A percentile compares a stretch with the other conserved stretches of the same genome.
These are phyloP conservation scores for Pisolithus sp. DNA, from an alignment of 768 basidiomycete species.

Conservation along the genomic window DNA sequence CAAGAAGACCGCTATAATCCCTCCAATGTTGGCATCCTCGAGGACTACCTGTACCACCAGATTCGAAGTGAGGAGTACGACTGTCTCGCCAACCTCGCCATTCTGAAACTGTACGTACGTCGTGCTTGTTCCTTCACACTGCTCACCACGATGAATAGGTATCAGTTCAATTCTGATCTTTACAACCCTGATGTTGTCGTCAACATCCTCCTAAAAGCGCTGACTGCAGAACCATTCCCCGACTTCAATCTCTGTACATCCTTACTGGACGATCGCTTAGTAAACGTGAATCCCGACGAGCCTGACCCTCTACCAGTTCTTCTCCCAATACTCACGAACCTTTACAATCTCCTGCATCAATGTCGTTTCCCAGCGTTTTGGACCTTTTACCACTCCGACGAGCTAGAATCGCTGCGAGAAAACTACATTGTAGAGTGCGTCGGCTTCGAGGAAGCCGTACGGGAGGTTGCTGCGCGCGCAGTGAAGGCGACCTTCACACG, in stretches of 20 bases:
- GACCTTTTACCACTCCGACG: slow-evolving; percentile 63
- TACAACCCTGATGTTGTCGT: slow-evolving; percentile 91
- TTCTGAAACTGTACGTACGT: slow-evolving; percentile 73
- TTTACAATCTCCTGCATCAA: slow-evolving; percentile 68
- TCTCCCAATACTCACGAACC: slow-evolving; percentile 59
- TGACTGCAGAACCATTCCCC: slow-evolving; percentile 77
- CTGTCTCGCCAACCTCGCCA: slow-evolving; percentile 90
- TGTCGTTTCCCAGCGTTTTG: slow-evolving; percentile 90
- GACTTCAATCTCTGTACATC: slow-evolving; percentile 95
- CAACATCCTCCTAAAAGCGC: slow-evolving; percentile 90
- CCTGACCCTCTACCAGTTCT: slow-evolving; percentile 73
- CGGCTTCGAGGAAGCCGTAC: slow-evolving; percentile 79
- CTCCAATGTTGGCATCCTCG: slow-evolving; percentile 84
- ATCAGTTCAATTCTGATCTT: slow-evolving; percentile 93
- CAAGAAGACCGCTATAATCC: slow-evolving; percentile 91
- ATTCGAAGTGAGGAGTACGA: slow-evolving; percentile 90
- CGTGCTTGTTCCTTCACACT: neutral
- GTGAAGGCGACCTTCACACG: slow-evolving; percentile 74
- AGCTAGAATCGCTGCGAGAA: slow-evolving; percentile 66
- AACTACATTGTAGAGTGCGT: slow-evolving; percentile 81
- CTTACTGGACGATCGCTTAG: slow-evolving; percentile 72
- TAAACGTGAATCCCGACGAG: slow-evolving; percentile 56
- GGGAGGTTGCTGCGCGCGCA: slow-evolving; percentile 70
- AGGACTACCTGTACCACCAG: slow-evolving; percentile 96
- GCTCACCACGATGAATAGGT: slow-evolving; percentile 39